These are phyloP conservation scores for Terfezia boudieri DNA, from an alignment of 495 filamentous ascomycete genomes.

Conservation along the genomic window DNA sequence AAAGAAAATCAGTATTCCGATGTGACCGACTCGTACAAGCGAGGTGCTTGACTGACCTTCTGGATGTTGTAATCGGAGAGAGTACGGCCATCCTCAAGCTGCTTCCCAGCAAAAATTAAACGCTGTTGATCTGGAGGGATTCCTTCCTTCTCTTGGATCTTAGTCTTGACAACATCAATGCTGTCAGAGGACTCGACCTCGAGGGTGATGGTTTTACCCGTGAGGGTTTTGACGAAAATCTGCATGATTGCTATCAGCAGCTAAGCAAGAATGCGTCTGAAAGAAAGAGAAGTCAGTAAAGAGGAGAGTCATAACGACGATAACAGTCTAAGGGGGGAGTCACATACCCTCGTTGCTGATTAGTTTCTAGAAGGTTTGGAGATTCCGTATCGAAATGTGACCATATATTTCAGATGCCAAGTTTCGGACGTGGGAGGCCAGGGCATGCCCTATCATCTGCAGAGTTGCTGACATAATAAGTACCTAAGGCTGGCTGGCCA, in stretches of 20 bases:
- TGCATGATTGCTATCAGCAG: slow-evolving; percentile 42
- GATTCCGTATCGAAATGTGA: no score
- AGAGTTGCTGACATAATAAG: no score
- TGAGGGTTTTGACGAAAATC: slow-evolving; percentile 99
- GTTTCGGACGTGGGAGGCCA: no score
- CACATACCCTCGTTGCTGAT: slow-evolving; percentile 18
- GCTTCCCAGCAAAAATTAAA: slow-evolving; percentile 99
- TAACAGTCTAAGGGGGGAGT: not conserved
- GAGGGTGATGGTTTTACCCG: slow-evolving; percentile 99
- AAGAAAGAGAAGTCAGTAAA: slow-evolving; percentile 2
- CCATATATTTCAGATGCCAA: no score
- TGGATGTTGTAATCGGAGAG: slow-evolving; percentile 99
- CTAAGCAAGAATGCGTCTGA: slow-evolving; percentile 19
- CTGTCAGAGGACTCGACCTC: slow-evolving; percentile 99
- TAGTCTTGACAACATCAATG: slow-evolving; percentile 65
- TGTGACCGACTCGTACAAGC: no score
- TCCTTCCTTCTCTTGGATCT: slow-evolving; percentile 92
- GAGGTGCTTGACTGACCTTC: slow-evolving; percentile 30
- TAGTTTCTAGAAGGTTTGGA: not conserved
- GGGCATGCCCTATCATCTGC: no score
- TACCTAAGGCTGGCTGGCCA: no score
- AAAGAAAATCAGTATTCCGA: not conserved
- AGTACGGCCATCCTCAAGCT: slow-evolving; percentile 97
- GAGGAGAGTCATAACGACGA: not conserved
- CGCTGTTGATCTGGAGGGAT: slow-evolving; percentile 99